Base-by-base conservation (phyloP, 176 grass and related monocot species). In the Secale cereale region DNA sequence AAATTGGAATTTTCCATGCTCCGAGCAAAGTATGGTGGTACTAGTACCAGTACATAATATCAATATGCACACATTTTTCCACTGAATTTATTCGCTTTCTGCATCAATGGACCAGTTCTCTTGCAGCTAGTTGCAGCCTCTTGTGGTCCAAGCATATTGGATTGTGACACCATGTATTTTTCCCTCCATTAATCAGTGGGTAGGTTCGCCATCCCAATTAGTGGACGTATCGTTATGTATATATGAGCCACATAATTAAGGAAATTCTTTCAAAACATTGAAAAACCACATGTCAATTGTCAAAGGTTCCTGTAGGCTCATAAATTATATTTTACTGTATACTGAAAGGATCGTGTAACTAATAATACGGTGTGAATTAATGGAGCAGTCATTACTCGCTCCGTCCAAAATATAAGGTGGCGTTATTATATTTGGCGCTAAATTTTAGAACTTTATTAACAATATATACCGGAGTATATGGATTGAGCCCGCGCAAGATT, bases 1-100 rank as follows among this genome's bases (percentile, higher is more conserved):
- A 12, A 59, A 77, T 22, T 26, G 30, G 16, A 3, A 2, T 14
- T 74, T 62, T 83, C 41, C 27, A 25, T 43, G 32, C 4, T 74
- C 72, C 45, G 16, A 43, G 8, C 28, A 41, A 77, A 65, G n/a
- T n/a, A 35, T 13, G 14, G 13, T 40, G n/a, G 54, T 32, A 56
- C 28, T 66, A 29, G 71, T 79, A 79, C 10, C 48, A 35, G 41
- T 22, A 75, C 23, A 81, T 66, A 23, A 52, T 20, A 56, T 57
- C 57, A 23, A 52, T 20, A 56, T 57, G 52, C 52, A 57, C 52
- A 57, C 2, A 22, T 57, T 45, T 54, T 72, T 69, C 46, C 48
- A 70, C 45, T 32, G 69, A 81, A 86, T 81, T 82, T 82, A 70
- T 82, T 82, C 79, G 33, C 36, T 75, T 76, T 79, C 11, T 28